A percentile compares a stretch with the other conserved stretches of the same genome.
These are phyloP conservation scores for Spizellomyces punctatus DNA, from an alignment of 192 early-diverging fungal genomes.

Conservation along the genomic window DNA sequence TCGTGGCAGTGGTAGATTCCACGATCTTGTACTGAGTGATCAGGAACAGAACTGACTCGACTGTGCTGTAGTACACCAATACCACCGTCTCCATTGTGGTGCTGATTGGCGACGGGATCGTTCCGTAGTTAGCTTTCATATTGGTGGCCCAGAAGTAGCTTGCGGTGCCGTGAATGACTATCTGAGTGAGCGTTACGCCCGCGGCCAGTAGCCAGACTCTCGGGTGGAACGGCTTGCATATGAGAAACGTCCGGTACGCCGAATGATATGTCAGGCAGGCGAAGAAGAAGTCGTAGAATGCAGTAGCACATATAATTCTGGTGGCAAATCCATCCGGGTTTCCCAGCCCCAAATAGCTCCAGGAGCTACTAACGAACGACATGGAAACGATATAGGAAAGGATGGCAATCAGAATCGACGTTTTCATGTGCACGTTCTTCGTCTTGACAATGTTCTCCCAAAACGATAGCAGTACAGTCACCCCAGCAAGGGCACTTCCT, in stretches of 20 bases:
- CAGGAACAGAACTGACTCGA: conserved; percentile 3
- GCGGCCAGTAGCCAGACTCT: background rate
- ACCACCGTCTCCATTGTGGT: background rate
- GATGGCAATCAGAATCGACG: background rate
- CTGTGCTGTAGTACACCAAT: conserved; percentile 8
- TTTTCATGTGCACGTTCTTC: background rate
- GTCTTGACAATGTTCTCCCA: background rate
- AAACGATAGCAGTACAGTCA: background rate
- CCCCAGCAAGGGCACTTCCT: background rate
- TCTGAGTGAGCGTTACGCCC: conserved; percentile 6
- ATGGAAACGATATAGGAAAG: background rate
- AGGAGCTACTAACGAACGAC: background rate
- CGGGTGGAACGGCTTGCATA: background rate
- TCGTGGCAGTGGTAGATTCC: background rate
- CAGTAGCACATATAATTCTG: background rate
- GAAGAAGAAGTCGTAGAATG: conserved; percentile 3
- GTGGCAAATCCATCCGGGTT: background rate
- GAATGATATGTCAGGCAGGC: conserved; percentile 5
- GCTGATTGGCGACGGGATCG: background rate
- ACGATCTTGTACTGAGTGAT: conserved; percentile 10
- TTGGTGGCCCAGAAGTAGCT: conserved; percentile 14
- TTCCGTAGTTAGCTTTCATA: conserved; percentile 12
- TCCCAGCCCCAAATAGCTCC: background rate
- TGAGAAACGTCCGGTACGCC: background rate
- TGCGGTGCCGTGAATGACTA: background rate